Evolutionary conservation across 2,329 filamentous ascomycete genomes (phyloP), one percentile per base, ranked within the genome.

Genomic region (Aspergillus tanneri): DNA sequence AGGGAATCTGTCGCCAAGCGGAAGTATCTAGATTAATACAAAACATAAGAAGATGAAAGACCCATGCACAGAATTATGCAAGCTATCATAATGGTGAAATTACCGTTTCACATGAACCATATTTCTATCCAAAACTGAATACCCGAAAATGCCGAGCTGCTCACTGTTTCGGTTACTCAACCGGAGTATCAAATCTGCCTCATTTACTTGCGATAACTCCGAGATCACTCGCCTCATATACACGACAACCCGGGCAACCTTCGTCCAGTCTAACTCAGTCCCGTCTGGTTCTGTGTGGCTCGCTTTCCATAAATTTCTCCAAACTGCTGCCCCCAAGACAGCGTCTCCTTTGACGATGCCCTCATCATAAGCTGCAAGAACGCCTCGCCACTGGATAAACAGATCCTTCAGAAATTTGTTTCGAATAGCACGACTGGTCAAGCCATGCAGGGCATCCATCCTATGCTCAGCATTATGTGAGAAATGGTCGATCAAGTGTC

Each of bases 401-500:
- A 96, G 79, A 69, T 97, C 92, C 71, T 96, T 96, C 41, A 85
- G 70, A 55, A 84, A 82, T 55, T 77, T 78, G 58, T 83, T 82
- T 41, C 83, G 75, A 16, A 83, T 73, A 0, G 73, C 70, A 8
- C 77, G 72, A 34, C 78, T 74, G 5, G 72, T 69, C 55, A 85
- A 74, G 19, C 71, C 72, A 57, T 76, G 73, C 12, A 73, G 58
- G 5, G 68, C 57, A 36, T 71, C 68, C 65, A 85, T 85, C 77
- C 96, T 92, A 66, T 85, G 82, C 53, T 87, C 77, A 53, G 88
- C 87, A 37, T 67, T 67, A 47, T 74, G 68, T 30, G 71, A 97
- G 78, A 95, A 96, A 71, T 97, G 90, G 73, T 99, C 91, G 38
- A 93, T 83, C 54, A 99, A 79, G 73, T 96, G 88, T 63, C 90